Evolutionary conservation across 2,329 filamentous ascomycete genomes (phyloP), one percentile per base, ranked within the genome.

Genomic region (Myriosclerotinia duriaeana): DNA sequence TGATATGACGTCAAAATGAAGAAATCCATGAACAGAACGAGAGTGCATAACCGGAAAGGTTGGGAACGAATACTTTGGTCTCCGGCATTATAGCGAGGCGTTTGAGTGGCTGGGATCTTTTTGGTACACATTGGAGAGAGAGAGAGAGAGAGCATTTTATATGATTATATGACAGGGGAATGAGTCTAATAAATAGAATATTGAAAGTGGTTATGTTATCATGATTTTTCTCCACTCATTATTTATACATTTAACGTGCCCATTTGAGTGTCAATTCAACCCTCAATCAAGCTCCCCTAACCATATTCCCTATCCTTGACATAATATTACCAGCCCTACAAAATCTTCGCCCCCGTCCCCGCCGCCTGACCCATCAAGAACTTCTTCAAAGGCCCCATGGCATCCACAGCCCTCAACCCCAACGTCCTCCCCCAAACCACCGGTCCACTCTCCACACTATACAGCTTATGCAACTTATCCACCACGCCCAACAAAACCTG

Each of bases 381-480:
- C 54, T 83, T 85, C 83, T 98, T 98, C 66, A 97, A 74, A 48
- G 89, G 86, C 0, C 86, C 84, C 74, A 96, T 75, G 2, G 85
- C 84, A 78, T 97, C 89, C 69, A 97, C 89, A 9, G 89, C 86
- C 69, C 82, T 85, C 69, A 98, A 78, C 0, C 94, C 94, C 56
- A 92, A 75, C 64, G 91, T 93, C 69, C 94, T 84, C 61, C 93
- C 81, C 72, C 89, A 89, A 22, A 97, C 90, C 44, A 98, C 79
- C 0, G 93, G 93, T 0, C 91, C 91, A 68, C 85, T 88, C 30
- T 87, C 87, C 0, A 92, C 87, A n/a, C 89, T 89, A 78, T 97
- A 98, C 53, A 97, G 79, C 80, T 94, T 96, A 78, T 97, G 93
- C 72, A 98, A 81, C 80, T 97, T 94, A 79, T 98, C 94, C 71